These are phyloP conservation scores for Thalia dealbata DNA, from an alignment of 176 grass and related monocot genomes.

Conservation along the genomic window DNA sequence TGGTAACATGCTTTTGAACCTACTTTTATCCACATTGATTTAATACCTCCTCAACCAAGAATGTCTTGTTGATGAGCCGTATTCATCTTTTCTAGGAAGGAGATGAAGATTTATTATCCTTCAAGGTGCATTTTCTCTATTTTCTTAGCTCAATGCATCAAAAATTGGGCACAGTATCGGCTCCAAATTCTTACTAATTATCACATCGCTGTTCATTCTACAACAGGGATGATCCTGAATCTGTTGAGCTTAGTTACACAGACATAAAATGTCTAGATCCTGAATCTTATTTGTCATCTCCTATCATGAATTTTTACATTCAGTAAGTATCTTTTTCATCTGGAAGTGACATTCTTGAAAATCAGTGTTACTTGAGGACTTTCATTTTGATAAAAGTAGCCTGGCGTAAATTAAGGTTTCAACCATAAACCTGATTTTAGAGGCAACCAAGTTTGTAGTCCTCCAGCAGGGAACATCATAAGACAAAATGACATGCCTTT, in stretches of 20 bases:
- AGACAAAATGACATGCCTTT: not conserved
- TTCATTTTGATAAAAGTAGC: not conserved
- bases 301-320: slow-evolving; percentile 97
- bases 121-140: slow-evolving; percentile 44
- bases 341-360: not conserved
- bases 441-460: not conserved
- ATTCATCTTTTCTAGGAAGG: slow-evolving; percentile 41
- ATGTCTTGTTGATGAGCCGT: slow-evolving; percentile 14
- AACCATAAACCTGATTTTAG: not conserved
- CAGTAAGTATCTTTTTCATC: slow-evolving; percentile 33
- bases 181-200: not conserved
- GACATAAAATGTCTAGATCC: slow-evolving; percentile 77
- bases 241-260: slow-evolving; percentile 51
- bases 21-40: not conserved
- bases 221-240: slow-evolving; percentile 49
- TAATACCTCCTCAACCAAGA: slow-evolving; percentile 16
- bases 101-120: slow-evolving; percentile 62
- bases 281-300: slow-evolving; percentile 68
- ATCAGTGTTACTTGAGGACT: not conserved
- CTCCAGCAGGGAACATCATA: not conserved
- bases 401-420: not conserved
- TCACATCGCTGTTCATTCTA: too few relatives aligned
- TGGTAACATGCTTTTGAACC: slow-evolving; percentile 27
- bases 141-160: not conserved
- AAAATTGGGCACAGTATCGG: slow-evolving; percentile 10